Evolutionary conservation across 2,329 filamentous ascomycete species (phyloP).

Genomic region (Claviceps paspali): DNA sequence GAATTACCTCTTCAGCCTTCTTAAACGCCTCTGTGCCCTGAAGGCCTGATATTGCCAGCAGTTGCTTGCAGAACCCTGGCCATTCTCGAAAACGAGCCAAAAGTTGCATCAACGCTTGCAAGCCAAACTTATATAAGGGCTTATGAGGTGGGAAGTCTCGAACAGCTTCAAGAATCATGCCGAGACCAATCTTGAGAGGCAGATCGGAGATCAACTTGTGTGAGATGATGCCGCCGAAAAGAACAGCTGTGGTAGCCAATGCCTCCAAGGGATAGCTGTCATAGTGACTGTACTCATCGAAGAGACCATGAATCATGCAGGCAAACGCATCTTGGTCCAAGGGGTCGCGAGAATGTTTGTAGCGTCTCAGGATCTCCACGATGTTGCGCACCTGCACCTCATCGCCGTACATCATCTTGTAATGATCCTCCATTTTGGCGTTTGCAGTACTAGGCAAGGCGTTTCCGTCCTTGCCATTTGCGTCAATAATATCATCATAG

Average conservation of each 20-base stretch:
- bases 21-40: slow-evolving; percentile 73
- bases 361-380: slow-evolving; percentile 67
- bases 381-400: slow-evolving; percentile 78
- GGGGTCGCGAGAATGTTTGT: slow-evolving; percentile 75
- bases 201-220: slow-evolving; percentile 82
- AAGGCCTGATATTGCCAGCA: slow-evolving; percentile 68
- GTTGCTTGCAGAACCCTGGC: slow-evolving; percentile 83
- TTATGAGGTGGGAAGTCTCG: slow-evolving; percentile 69
- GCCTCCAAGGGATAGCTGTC: slow-evolving; percentile 93
- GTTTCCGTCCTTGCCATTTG: slow-evolving; percentile 70
- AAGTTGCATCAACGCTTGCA: slow-evolving; percentile 86
- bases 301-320: slow-evolving; percentile 95
- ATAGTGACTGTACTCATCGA: slow-evolving; percentile 95
- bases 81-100: slow-evolving; percentile 74
- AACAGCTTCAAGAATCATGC: slow-evolving; percentile 95
- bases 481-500: slow-evolving; percentile 80
- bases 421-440: slow-evolving; percentile 89
- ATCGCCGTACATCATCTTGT: slow-evolving; percentile 94
- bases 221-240: slow-evolving; percentile 93
- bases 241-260: slow-evolving; percentile 82
- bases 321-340: slow-evolving; percentile 89
- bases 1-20: slow-evolving; percentile 68
- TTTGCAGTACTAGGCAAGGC: slow-evolving; percentile 65
- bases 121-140: slow-evolving; percentile 94
- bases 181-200: slow-evolving; percentile 82